Evolutionary conservation across 331 rosid genomes (phyloP), one percentile per base, ranked within the genome.

Genomic region (Prunus yedoensis): DNA sequence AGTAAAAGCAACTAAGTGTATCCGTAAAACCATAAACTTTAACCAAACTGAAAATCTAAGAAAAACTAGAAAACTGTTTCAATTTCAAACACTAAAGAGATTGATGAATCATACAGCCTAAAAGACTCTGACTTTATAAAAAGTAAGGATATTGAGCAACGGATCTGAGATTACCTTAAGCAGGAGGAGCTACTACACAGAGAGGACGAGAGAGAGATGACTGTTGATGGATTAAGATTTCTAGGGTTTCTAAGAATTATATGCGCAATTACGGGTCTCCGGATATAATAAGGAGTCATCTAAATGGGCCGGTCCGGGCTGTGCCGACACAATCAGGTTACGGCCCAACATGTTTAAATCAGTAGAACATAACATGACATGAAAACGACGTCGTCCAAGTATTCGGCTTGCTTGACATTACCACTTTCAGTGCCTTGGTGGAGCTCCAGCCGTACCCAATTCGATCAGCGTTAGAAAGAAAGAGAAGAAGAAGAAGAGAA

Each of bases 401-500:
- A 16, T 10, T 47, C 51, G 4, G 5, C 51, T 47, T 3, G 16
- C 51, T 10, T 12, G 15, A 11, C 16, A 47, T 2, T 47, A 47
- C 5, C 51, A 14, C 51, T 47, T 47, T 5, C 8, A 35, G 41
- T 35, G 41, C 8, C 41, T 5, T 35, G 41, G 41, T 35, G 41
- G 41, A 11, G 51, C 51, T 17, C 8, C 18, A 52, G 18, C 57
- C 61, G 3, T 0, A 8, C 71, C 54, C 32, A 45, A 43, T 45
- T 66, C 35, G 54, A 20, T 14, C 53, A 1, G 71, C 53, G 54
- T 15, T 10, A 2, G 45, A 75, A 46, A 68, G 72, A 21, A 67
- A 54, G 23, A 72, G 74, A 18, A 6, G 68, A 35, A 53, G 35
- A 30, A 30, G 76, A 54, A 38, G 63, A 28, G 60, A 35, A 50